Evolutionary conservation across 2,329 filamentous ascomycete genomes (phyloP).

Genomic region (Clonostachys rosea): DNA sequence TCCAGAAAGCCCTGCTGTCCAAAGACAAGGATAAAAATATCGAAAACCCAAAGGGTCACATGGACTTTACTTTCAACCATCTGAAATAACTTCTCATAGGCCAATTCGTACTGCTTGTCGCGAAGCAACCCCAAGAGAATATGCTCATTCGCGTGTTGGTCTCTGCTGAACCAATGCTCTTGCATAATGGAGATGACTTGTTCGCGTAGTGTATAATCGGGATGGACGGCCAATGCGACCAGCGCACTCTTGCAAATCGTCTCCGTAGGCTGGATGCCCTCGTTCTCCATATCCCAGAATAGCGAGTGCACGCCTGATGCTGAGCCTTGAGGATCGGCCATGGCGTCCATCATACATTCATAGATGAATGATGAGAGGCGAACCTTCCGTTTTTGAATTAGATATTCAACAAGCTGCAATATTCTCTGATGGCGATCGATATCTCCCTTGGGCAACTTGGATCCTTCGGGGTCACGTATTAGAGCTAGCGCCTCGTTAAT

Average conservation of each 20-base stretch:
- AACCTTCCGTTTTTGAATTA: conserved; percentile 52
- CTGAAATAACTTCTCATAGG: conserved; percentile 63
- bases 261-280: conserved; percentile 58
- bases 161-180: conserved; percentile 52
- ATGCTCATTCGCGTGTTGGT: conserved; percentile 58
- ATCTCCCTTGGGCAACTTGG: conserved; percentile 1
- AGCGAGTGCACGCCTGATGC: conserved; percentile 57
- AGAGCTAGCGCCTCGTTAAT: conserved; percentile 17
- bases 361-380: conserved; percentile 59
- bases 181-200: conserved; percentile 71
- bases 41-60: conserved; percentile 70
- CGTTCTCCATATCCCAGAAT: conserved; percentile 66
- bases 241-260: conserved; percentile 69
- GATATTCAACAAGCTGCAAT: conserved; percentile 44
- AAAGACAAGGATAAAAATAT: conserved; percentile 71
- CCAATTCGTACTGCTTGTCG: conserved; percentile 79
- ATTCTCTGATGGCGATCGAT: conserved; percentile 14
- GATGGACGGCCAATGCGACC: conserved; percentile 73
- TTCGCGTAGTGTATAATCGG: conserved; percentile 73
- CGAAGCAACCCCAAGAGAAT: conserved; percentile 71
- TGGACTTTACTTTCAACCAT: conserved; percentile 52
- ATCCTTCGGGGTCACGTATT: conserved; percentile 9
- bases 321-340: conserved; percentile 64
- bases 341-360: conserved; percentile 69
- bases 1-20: conserved; percentile 70